phyloP scores from a whole-genome alignment of 2,329 filamentous ascomycete genomes.

The Pseudodiploospora longispora region DNA sequence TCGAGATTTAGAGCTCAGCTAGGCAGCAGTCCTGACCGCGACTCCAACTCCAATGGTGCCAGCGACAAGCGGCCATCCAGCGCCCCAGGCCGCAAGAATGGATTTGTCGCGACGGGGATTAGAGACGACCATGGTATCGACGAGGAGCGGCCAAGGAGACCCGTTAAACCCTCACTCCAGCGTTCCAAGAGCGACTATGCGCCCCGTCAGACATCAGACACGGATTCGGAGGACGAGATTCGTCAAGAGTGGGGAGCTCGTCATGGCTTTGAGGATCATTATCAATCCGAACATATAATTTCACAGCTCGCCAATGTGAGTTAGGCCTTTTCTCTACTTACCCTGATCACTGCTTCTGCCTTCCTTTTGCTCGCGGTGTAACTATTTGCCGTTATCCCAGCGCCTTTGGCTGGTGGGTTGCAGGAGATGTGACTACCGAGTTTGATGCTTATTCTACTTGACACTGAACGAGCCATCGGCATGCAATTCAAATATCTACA shows the following conservation, averaged over 20 bases:
- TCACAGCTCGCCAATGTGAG: slow-evolving; percentile 72
- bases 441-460: too few relatives aligned
- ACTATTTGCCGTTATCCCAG: too few relatives aligned
- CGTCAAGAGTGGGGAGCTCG: slow-evolving; percentile 50
- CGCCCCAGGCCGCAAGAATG: slow-evolving; percentile 36
- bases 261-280: slow-evolving; percentile 89
- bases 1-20: slow-evolving; percentile 19
- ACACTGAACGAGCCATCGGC: too few relatives aligned
- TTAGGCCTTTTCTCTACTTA: slow-evolving; percentile 16
- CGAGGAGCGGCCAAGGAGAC: slow-evolving; percentile 28
- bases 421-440: too few relatives aligned
- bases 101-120: slow-evolving; percentile 15
- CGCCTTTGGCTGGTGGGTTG: too few relatives aligned
- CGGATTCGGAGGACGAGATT: slow-evolving; percentile 35
- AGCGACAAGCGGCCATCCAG: slow-evolving; percentile 36
- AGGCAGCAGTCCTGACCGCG: slow-evolving; percentile 21
- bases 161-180: slow-evolving; percentile 42
- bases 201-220: slow-evolving; percentile 32
- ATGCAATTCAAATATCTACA: too few relatives aligned
- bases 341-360: slow-evolving; percentile 1
- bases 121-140: slow-evolving; percentile 27
- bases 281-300: slow-evolving; percentile 83
- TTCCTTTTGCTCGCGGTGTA: not conserved
- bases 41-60: slow-evolving; percentile 18
- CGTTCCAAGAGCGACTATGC: slow-evolving; percentile 51